Evolutionary conservation across 2,329 filamentous ascomycete genomes (phyloP), one percentile per base, ranked within the genome.

Genomic region (Didymella segeticola): DNA sequence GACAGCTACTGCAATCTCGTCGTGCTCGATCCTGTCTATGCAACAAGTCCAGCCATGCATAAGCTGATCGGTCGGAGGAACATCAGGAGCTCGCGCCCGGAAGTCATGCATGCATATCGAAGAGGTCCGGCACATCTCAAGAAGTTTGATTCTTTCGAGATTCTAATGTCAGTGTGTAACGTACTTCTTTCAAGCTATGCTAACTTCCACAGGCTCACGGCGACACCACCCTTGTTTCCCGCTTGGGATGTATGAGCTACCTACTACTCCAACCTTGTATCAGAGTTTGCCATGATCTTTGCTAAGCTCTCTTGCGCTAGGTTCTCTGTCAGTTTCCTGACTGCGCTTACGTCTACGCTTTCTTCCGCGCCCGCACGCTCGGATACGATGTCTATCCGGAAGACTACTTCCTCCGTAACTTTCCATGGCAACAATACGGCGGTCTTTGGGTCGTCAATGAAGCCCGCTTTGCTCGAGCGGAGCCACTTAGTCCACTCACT

Each of bases 11-110:
- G 81, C 45, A 89, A 90, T 62, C 78, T 98, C 15, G 79, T 98
- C 0, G 89, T 96, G 11, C 96, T 96, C 70, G 93, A 98, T 70
- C 92, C 93, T 1, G 89, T 89, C 77, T 91, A 90, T 71, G 86
- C 83, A 48, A 89, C 92, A 38, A 84, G 88, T 1, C 79, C 80
- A 2, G 81, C 80, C 15, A 82, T 96, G 65, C 81, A 79, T 57
- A 83, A 83, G 47, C 75, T 91, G 58, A 23, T 78, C 83, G 37
- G 84, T 78, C 23, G 79, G 70, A 61, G 74, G 59, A 65, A 75
- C 65, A 74, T 67, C 66, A 76, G 30, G 75, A 84, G 68, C 68
- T 75, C 43, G 72, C 75, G 89, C 14, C 76, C 96, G 12, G 87
- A 87, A 68, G 81, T 76, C 12, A 29, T 77, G 45, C 60, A 72